These are phyloP conservation scores for Diaporthe citri DNA, from an alignment of 2,329 filamentous ascomycete species.

Conservation along the genomic window DNA sequence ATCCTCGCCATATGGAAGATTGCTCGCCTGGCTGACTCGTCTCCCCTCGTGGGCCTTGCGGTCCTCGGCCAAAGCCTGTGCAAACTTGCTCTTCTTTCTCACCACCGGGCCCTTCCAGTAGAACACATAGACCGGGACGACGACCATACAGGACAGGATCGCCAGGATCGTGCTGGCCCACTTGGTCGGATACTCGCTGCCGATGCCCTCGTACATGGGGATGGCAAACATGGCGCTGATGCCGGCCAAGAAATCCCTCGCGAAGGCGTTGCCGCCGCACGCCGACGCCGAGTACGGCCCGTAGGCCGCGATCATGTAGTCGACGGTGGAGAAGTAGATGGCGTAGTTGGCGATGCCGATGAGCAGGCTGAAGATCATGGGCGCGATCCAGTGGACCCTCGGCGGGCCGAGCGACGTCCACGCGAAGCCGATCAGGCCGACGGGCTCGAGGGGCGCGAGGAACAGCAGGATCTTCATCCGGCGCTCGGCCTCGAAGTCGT, in stretches of 20 bases:
- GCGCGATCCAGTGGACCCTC: slow-evolving; percentile 70
- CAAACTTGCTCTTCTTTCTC: slow-evolving; percentile 64
- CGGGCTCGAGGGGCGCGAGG: slow-evolving; percentile 68
- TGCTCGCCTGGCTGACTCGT: slow-evolving; percentile 1
- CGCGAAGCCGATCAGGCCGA: slow-evolving; percentile 73
- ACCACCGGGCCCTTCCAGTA: slow-evolving; percentile 68
- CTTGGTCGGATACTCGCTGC: slow-evolving; percentile 58
- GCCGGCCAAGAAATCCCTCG: slow-evolving; percentile 74
- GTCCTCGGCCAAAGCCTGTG: slow-evolving; percentile 43
- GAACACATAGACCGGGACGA: slow-evolving; percentile 66
- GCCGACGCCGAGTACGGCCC: slow-evolving; percentile 75
- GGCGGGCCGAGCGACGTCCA: slow-evolving; percentile 68
- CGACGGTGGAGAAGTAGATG: slow-evolving; percentile 76
- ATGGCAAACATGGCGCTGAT: slow-evolving; percentile 71
- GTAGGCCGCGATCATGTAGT: slow-evolving; percentile 77
- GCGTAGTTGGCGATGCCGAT: slow-evolving; percentile 74
- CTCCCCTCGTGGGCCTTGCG: not conserved
- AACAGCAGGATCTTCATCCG: slow-evolving; percentile 72
- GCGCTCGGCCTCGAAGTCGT: slow-evolving; percentile 61
- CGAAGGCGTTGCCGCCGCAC: slow-evolving; percentile 71
- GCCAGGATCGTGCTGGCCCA: slow-evolving; percentile 67
- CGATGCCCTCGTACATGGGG: slow-evolving; percentile 64
- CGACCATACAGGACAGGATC: slow-evolving; percentile 61
- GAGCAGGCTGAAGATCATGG: slow-evolving; percentile 70
- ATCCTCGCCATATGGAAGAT: slow-evolving; percentile 6